A percentile compares a stretch with the other conserved stretches of the same genome.
phyloP scores from a whole-genome alignment of 164 flowering plant genomes.

The Euptelea pleiosperma region DNA sequence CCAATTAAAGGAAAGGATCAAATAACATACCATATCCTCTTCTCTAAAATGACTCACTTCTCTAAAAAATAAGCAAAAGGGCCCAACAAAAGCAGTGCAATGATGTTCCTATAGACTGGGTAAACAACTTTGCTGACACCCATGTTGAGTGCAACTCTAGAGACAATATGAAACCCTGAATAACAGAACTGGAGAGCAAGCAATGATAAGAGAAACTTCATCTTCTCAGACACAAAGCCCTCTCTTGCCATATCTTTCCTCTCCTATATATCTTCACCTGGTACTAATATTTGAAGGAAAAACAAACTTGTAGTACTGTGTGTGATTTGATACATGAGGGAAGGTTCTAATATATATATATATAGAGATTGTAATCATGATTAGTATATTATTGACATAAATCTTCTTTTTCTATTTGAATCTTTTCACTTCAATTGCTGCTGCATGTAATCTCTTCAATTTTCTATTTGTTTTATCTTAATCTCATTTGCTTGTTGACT shows the following conservation, averaged over 20 bases:
- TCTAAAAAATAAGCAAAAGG: slow-evolving; percentile 74
- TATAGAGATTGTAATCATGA: too few species aligned
- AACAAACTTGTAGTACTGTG: not conserved
- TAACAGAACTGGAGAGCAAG: slow-evolving; percentile 55
- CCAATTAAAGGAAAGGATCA: too few species aligned
- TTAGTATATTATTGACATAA: slow-evolving; percentile 4
- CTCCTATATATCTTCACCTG: slow-evolving; percentile 1
- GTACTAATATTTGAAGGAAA: slow-evolving; percentile 10
- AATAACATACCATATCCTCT: too few species aligned
- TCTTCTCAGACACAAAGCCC: slow-evolving; percentile 39
- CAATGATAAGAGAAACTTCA: slow-evolving; percentile 54
- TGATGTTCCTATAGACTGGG: slow-evolving; percentile 69
- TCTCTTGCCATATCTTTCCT: slow-evolving; percentile 19
- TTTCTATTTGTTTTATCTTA: slow-evolving; percentile 1
- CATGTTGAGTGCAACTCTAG: slow-evolving; percentile 76
- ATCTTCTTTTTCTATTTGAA: slow-evolving; percentile 6
- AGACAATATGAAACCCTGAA: slow-evolving; percentile 82
- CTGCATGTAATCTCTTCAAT: slow-evolving; percentile 4
- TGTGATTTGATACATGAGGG: slow-evolving; percentile 11
- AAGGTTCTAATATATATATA: too few species aligned
- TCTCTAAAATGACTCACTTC: slow-evolving; percentile 41
- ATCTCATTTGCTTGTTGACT: slow-evolving; percentile 15
- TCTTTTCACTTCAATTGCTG: not conserved
- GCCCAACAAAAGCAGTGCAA: slow-evolving; percentile 52
- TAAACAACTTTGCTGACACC: slow-evolving; percentile 78